Percentiles rank a stretch among this genome's conserved stretches.
phyloP scores from a whole-genome alignment of 208 protist species.

The Trypanosoma melophagium region DNA sequence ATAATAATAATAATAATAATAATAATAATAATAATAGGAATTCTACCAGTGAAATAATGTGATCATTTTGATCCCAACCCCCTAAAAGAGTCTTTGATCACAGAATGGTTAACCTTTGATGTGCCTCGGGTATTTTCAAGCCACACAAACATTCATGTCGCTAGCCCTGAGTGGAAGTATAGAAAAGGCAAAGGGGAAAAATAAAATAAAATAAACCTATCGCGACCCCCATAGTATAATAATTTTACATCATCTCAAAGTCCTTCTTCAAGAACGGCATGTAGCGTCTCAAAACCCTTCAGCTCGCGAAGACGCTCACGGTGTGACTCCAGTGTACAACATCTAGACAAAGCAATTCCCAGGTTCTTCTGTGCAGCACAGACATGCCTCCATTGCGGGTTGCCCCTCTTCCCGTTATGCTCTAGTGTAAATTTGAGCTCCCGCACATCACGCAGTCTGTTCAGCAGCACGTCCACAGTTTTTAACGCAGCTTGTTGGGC shows the following conservation, averaged over 20 bases:
- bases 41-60: too few relatives aligned
- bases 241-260: neutral
- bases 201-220: neutral
- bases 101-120: too few relatives aligned
- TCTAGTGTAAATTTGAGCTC: constrained; percentile 23
- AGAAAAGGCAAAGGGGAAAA: neutral
- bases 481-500: constrained; percentile 1
- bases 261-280: constrained; percentile 28
- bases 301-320: constrained; percentile 37
- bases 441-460: constrained; percentile 26
- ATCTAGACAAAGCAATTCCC: constrained; percentile 35
- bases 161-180: too few relatives aligned
- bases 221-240: neutral
- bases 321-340: constrained; percentile 32
- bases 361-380: constrained; percentile 38
- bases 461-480: constrained; percentile 34
- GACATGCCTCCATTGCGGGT: constrained; percentile 23
- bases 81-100: too few relatives aligned
- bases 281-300: constrained; percentile 50
- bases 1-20: too few relatives aligned
- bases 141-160: too few relatives aligned
- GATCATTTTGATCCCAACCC: too few relatives aligned
- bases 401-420: constrained; percentile 18
- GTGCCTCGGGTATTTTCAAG: too few relatives aligned
- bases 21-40: too few relatives aligned